Evolutionary conservation across 2,329 filamentous ascomycete species (phyloP), one percentile per base, ranked within the genome.

Genomic region (Aureobasidium sp.): DNA sequence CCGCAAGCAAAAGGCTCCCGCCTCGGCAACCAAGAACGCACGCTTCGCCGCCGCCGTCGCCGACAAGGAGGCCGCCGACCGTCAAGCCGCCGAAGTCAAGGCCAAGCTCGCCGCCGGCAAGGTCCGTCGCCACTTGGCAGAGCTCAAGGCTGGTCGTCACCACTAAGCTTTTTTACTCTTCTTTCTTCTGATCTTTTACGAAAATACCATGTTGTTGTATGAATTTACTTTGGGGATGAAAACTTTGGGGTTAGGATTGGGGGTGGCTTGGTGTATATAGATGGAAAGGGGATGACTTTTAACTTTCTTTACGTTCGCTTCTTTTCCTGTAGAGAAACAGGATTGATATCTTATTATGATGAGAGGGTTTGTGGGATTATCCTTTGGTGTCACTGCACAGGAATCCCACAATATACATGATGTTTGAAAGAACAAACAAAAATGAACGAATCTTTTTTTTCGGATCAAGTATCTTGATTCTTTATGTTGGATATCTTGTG

Each of bases 81-180:
- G 48, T 22, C 47, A 61, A 39, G 48, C 48, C 22, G 58, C 47
- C 17, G 58, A 52, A 15, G 58, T 61, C 57, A 61, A 52, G 36
- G 57, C 47, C n/a, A 61, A 49, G 57, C 57, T 61, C 45, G 45
- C 44, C 6, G 47, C 57, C 37, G 6, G 12, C n/a, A 60, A 51
- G 57, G 25, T 42, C 7, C 29, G 34, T 8, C 44, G 45, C 7
- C 57, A 60, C 17, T 11, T 60, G 7, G 34, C 44, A 7, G 57
- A 49, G 34, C 17, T 60, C 34, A 60, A 60, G 57, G 57, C 57
- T 34, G 44, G 57, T 42, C 57, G 45, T 36, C 57, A 60, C 25
- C 53, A 57, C 29, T 45, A 57, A 55, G 22, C 8, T 31, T 52
- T 49, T n/a, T 22, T 22, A 15, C 48, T 36, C 27, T 31, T 41